These are phyloP conservation scores for Furcasterigmium sp. DNA, from an alignment of 2,329 filamentous ascomycete species.

Conservation along the genomic window DNA sequence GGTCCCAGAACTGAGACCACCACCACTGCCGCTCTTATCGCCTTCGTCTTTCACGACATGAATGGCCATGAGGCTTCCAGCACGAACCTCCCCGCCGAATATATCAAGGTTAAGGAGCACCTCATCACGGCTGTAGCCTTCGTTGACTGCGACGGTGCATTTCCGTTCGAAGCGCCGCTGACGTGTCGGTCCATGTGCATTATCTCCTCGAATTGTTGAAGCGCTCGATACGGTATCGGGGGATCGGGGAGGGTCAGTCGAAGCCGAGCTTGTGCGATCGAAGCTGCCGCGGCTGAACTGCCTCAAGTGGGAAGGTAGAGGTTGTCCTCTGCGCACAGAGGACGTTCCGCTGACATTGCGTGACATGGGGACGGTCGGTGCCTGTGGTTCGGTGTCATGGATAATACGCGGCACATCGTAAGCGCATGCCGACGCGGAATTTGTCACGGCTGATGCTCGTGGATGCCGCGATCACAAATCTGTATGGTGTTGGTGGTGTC, in stretches of 20 bases:
- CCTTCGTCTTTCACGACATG: slow-evolving; percentile 51
- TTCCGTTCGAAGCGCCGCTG: slow-evolving; percentile 34
- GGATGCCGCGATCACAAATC: background rate
- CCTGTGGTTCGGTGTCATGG: slow-evolving; percentile 4
- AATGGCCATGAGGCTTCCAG: slow-evolving; percentile 70
- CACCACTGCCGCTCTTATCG: slow-evolving; percentile 7
- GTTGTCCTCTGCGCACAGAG: slow-evolving; percentile 39
- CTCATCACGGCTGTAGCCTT: slow-evolving; percentile 72
- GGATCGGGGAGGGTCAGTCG: slow-evolving; percentile 34
- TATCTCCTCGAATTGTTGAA: slow-evolving; percentile 37
- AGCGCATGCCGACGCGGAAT: background rate
- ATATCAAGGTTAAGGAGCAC: slow-evolving; percentile 73
- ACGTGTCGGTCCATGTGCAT: slow-evolving; percentile 19
- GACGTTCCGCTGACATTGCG: slow-evolving; percentile 33
- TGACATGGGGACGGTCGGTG: slow-evolving; percentile 24
- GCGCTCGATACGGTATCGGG: slow-evolving; percentile 44
- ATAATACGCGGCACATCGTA: background rate
- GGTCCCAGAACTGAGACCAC: slow-evolving; percentile 10
- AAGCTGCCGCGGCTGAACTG: slow-evolving; percentile 43
- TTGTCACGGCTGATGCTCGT: background rate
- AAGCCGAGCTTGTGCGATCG: slow-evolving; percentile 32
- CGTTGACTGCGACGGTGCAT: slow-evolving; percentile 58
- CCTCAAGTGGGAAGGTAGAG: slow-evolving; percentile 47
- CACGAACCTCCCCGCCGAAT: slow-evolving; percentile 57
- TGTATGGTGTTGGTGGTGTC: background rate